phyloP scores from a whole-genome alignment of 2,329 filamentous ascomycete species.

The Drechslerella stenobrocha region DNA sequence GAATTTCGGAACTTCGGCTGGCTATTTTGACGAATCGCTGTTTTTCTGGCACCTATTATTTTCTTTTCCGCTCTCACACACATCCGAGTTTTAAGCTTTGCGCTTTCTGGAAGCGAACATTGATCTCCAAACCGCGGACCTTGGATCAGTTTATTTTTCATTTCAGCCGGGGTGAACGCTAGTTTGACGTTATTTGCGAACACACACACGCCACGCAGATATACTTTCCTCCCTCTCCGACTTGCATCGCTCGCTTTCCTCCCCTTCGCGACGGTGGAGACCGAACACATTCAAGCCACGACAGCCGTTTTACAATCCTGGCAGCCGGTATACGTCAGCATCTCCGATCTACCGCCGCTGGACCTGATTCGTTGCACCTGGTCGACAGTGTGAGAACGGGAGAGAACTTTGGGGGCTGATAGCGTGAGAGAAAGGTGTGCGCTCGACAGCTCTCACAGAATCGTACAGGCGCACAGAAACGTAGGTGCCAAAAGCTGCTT shows the following conservation, averaged over 20 bases:
- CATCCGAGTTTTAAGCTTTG: slow-evolving; percentile 46
- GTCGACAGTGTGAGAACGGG: not conserved
- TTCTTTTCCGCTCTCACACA: slow-evolving; percentile 43
- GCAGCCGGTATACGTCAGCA: slow-evolving; percentile 19
- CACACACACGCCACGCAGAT: not conserved
- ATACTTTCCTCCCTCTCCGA: not conserved
- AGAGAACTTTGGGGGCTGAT: not conserved
- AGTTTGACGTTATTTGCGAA: slow-evolving; percentile 5
- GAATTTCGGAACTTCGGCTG: slow-evolving; percentile 1
- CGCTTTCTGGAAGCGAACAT: slow-evolving; percentile 43
- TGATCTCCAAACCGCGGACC: slow-evolving; percentile 21
- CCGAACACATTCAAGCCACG: not conserved
- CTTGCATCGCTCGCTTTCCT: not conserved
- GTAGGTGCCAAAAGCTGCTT: slow-evolving; percentile 15
- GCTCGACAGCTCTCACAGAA: not conserved
- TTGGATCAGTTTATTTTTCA: slow-evolving; percentile 14
- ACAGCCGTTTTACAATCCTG: slow-evolving; percentile 15
- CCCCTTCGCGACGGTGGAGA: not conserved
- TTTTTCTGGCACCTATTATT: slow-evolving; percentile 37
- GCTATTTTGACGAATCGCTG: slow-evolving; percentile 24
- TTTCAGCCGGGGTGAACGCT: slow-evolving; percentile 7
- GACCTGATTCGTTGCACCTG: slow-evolving; percentile 2
- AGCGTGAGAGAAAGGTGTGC: not conserved
- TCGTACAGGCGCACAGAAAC: slow-evolving; percentile 10
- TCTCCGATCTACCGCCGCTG: slow-evolving; percentile 10